A percentile compares a stretch with the other conserved stretches of the same genome.
These are phyloP conservation scores for Mycena polygramma DNA, from an alignment of 768 basidiomycete species.

Conservation along the genomic window DNA sequence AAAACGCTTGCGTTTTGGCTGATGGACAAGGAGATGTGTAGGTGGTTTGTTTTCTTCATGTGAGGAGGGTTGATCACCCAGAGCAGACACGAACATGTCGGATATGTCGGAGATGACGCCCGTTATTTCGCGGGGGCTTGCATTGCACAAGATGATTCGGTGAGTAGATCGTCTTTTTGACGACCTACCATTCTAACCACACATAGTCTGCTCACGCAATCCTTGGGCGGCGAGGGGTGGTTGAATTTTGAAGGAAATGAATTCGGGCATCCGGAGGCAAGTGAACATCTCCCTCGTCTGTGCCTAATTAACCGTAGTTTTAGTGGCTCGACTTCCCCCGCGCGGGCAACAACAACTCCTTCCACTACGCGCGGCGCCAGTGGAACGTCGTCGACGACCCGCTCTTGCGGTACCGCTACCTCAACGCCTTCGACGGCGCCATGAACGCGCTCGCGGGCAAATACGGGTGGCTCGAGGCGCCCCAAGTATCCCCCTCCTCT, in stretches of 20 bases:
- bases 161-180: conserved; percentile 47
- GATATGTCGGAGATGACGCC: conserved; percentile 86
- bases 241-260: conserved; percentile 99
- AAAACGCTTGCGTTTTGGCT: conserved; percentile 99
- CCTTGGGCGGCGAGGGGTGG: conserved; percentile 97
- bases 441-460: conserved; percentile 91
- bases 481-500: conserved; percentile 68
- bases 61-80: neutral
- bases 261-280: conserved; percentile 96
- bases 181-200: conserved; percentile 8
- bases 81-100: conserved; percentile 92
- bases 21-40: conserved; percentile 99
- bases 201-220: conserved; percentile 85
- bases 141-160: conserved; percentile 99
- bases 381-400: conserved; percentile 95
- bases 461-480: conserved; percentile 86
- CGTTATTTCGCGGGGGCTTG: conserved; percentile 87
- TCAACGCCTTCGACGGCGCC: conserved; percentile 92
- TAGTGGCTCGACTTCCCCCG: conserved; percentile 99
- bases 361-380: conserved; percentile 96
- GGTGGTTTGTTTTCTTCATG: conserved; percentile 44
- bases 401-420: conserved; percentile 90
- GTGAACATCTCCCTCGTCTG: conserved; percentile 32
- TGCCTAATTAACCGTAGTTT: conserved; percentile 17
- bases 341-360: conserved; percentile 94